Conservation (phyloP, 78 protist genomes). For the Dictyostelium intermedium region DNA sequence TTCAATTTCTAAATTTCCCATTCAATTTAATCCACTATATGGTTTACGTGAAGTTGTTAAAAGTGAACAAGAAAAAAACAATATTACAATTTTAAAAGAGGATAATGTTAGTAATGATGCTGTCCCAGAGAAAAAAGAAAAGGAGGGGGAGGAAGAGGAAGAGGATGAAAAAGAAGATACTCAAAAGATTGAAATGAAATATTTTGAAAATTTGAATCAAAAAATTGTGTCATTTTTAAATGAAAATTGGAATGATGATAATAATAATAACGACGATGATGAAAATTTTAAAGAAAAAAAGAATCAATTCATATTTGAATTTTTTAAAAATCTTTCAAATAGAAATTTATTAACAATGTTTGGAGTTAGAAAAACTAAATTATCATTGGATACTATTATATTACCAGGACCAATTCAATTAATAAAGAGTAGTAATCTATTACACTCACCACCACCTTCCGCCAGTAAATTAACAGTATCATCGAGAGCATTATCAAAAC, state of each 20-base stretch:
- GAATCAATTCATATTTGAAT: background rate
- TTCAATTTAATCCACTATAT: background rate
- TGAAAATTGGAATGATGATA: background rate
- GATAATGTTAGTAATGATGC: background rate
- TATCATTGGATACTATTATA: conserved; percentile 12
- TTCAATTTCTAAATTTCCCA: conserved; percentile 15
- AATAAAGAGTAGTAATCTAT: conserved; percentile 27
- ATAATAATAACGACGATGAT: background rate
- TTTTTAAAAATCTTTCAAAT: background rate
- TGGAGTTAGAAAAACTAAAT: conserved; percentile 27
- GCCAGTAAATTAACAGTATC: conserved; percentile 6
- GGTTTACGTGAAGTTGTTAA: conserved; percentile 48
- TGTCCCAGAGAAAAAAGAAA: background rate
- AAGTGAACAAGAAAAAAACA: conserved; percentile 42
- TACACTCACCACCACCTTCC: background rate
- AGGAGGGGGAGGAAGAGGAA: background rate
- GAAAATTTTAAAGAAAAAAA: background rate
- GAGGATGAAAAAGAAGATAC: background rate
- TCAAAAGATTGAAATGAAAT: background rate
- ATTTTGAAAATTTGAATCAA: background rate
- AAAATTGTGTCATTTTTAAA: background rate
- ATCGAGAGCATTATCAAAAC: conserved; percentile 55
- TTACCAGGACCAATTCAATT: conserved; percentile 44
- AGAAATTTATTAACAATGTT: conserved; percentile 32
- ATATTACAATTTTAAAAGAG: background rate